phyloP scores from a whole-genome alignment of 768 basidiomycete species.

The Termitomyces sp. region DNA sequence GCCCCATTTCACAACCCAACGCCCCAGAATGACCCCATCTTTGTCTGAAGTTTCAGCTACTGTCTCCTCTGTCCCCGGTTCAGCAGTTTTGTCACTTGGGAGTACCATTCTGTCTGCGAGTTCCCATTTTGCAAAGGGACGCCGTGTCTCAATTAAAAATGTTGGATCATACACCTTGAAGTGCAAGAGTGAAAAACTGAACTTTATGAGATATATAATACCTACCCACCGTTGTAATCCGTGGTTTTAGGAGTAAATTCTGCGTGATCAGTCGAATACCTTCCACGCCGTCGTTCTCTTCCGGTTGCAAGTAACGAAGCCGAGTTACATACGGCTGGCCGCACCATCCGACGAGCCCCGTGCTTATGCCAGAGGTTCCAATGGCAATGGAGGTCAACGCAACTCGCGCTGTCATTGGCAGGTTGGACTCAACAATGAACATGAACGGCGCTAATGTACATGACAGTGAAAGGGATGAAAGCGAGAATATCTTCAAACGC shows the following conservation, averaged over 20 bases:
- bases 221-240: slow-evolving; percentile 52
- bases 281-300: slow-evolving; percentile 38
- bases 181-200: not conserved
- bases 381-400: slow-evolving; percentile 68
- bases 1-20: slow-evolving; percentile 78
- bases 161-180: slow-evolving; percentile 64
- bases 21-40: slow-evolving; percentile 56
- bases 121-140: slow-evolving; percentile 81
- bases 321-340: slow-evolving; percentile 70
- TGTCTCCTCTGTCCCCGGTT: slow-evolving; percentile 62
- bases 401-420: slow-evolving; percentile 64
- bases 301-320: slow-evolving; percentile 47
- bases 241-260: slow-evolving; percentile 52
- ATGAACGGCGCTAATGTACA: slow-evolving; percentile 72
- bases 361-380: slow-evolving; percentile 68
- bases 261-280: slow-evolving; percentile 69
- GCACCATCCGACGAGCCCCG: slow-evolving; percentile 66
- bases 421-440: slow-evolving; percentile 72
- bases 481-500: slow-evolving; percentile 77
- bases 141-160: slow-evolving; percentile 60
- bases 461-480: slow-evolving; percentile 71
- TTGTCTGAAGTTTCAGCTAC: slow-evolving; percentile 70
- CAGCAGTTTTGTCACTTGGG: slow-evolving; percentile 29
- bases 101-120: slow-evolving; percentile 52
- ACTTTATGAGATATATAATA: not conserved